phyloP scores from a whole-genome alignment of 305 asterid genomes.

The Fraxinus baroniana region DNA sequence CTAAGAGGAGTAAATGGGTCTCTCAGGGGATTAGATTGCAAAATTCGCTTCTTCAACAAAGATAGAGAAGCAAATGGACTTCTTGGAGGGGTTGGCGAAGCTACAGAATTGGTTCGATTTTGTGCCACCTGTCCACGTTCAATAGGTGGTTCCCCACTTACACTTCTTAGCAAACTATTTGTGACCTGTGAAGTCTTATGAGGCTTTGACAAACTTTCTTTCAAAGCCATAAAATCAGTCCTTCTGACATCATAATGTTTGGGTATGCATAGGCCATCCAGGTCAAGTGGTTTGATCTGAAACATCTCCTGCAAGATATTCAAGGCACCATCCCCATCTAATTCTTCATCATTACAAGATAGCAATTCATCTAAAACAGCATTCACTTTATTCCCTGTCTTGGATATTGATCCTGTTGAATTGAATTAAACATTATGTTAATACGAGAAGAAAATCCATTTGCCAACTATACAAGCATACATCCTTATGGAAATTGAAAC shows the following conservation, averaged over 20 bases:
- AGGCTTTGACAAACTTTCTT: constrained; percentile 43
- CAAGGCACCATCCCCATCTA: constrained; percentile 60
- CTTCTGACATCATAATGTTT: constrained; percentile 41
- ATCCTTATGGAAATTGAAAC: constrained; percentile 2
- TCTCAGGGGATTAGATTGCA: constrained; percentile 46
- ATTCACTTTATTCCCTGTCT: constrained; percentile 34
- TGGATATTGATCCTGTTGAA: constrained; percentile 45
- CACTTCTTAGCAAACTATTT: constrained; percentile 39
- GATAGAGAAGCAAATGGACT: constrained; percentile 63
- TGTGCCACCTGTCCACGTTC: constrained; percentile 30
- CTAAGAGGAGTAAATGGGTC: constrained; percentile 67
- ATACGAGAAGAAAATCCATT: constrained; percentile 17
- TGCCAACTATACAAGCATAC: constrained; percentile 7
- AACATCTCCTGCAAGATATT: constrained; percentile 66
- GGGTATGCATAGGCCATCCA: constrained; percentile 37
- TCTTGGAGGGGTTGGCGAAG: constrained; percentile 73
- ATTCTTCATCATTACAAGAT: constrained; percentile 48
- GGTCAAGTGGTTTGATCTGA: constrained; percentile 64
- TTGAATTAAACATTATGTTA: constrained; percentile 20
- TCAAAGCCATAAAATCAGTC: constrained; percentile 37
- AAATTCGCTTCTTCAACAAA: constrained; percentile 43
- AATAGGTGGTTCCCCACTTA: constrained; percentile 31
- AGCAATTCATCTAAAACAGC: constrained; percentile 53
- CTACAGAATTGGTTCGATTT: constrained; percentile 29
- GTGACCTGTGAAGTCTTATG: constrained; percentile 42